Evolutionary conservation across 2,329 filamentous ascomycete genomes (phyloP).

Genomic region (Beauveria varroae): DNA sequence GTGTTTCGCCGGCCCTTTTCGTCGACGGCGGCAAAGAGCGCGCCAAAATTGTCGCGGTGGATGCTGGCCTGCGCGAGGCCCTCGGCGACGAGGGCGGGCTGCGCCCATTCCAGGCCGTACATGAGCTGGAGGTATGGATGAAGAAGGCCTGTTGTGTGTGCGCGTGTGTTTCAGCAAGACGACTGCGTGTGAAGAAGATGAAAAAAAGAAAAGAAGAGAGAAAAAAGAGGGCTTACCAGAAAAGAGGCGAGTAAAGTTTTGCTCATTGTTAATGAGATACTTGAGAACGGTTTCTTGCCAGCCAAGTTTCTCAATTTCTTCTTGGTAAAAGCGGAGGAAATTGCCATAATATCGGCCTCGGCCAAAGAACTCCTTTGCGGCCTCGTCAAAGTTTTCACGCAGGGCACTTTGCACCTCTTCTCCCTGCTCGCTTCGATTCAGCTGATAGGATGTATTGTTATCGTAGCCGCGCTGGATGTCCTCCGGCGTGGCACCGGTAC

Average conservation of each 20-base stretch:
- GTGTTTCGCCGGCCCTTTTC: constrained; percentile 26
- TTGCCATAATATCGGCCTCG: constrained; percentile 58
- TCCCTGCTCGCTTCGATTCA: constrained; percentile 39
- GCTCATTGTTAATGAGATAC: constrained; percentile 61
- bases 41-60: constrained; percentile 50
- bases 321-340: constrained; percentile 70
- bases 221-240: constrained; percentile 39
- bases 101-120: constrained; percentile 74
- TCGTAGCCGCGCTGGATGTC: constrained; percentile 58
- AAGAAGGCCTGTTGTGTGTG: constrained; percentile 48
- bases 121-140: constrained; percentile 82
- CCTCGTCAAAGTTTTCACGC: constrained; percentile 38
- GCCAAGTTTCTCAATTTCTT: constrained; percentile 56
- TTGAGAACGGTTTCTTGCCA: constrained; percentile 56
- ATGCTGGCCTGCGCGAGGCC: constrained; percentile 70
- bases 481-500: constrained; percentile 57
- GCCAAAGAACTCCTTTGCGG: constrained; percentile 53
- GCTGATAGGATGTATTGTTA: constrained; percentile 60
- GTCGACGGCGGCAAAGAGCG: constrained; percentile 49
- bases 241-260: constrained; percentile 57
- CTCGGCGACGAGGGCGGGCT: constrained; percentile 75
- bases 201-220: neutral
- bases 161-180: constrained; percentile 1
- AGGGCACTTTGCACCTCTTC: constrained; percentile 47
- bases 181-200: neutral